These are phyloP conservation scores for Alternaria arbusti DNA, from an alignment of 2,329 filamentous ascomycete species.

Conservation along the genomic window DNA sequence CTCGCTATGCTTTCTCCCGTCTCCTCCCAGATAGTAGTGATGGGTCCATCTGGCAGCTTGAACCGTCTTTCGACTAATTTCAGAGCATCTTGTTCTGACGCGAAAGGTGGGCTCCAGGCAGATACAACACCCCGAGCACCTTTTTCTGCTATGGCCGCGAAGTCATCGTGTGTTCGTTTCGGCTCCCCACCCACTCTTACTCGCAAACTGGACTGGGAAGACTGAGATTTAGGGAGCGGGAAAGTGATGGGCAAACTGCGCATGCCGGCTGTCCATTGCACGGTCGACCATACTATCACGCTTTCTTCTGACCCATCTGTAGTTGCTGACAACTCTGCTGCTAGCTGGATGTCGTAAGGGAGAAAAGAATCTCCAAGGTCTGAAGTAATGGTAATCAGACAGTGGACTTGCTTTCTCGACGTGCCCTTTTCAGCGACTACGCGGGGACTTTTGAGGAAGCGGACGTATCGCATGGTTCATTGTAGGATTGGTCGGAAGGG, in stretches of 20 bases:
- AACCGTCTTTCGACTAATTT: conserved; percentile 65
- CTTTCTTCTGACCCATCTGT: conserved; percentile 31
- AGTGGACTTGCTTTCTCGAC: conserved; percentile 21
- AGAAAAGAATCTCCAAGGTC: conserved; percentile 72
- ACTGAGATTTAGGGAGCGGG: conserved; percentile 47
- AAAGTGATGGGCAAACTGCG: conserved; percentile 54
- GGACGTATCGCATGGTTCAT: conserved; percentile 61
- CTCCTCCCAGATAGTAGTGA: conserved; percentile 68
- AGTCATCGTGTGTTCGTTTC: conserved; percentile 34
- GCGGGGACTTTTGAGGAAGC: conserved; percentile 70
- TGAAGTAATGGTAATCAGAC: conserved; percentile 68
- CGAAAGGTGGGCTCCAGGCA: conserved; percentile 60
- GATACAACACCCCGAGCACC: conserved; percentile 59
- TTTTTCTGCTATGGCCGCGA: conserved; percentile 30
- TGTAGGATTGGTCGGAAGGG: background rate
- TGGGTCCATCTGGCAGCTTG: conserved; percentile 47
- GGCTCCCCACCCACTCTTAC: conserved; percentile 50
- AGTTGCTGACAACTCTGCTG: conserved; percentile 47
- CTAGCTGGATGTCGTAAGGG: conserved; percentile 54
- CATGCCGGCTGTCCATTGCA: conserved; percentile 54
- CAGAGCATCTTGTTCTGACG: conserved; percentile 52
- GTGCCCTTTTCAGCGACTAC: conserved; percentile 46
- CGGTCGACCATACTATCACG: conserved; percentile 50
- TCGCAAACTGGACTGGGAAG: conserved; percentile 46
- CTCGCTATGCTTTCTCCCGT: conserved; percentile 75